Percentiles rank a stretch among this genome's conserved stretches.
phyloP scores from a whole-genome alignment of 2,329 filamentous ascomycete species.

The Colletotrichum gigasporum region DNA sequence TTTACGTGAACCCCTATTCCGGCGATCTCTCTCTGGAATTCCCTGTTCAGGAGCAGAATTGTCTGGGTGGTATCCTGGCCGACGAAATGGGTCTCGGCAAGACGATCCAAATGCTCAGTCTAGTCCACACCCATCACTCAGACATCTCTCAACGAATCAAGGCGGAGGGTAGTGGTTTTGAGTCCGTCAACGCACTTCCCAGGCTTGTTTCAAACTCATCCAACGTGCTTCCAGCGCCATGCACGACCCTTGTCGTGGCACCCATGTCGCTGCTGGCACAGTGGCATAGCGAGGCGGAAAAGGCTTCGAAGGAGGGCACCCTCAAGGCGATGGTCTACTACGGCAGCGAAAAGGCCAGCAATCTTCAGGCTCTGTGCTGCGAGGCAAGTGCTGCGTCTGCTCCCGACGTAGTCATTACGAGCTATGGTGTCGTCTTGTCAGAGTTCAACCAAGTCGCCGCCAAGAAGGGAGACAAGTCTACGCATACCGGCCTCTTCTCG shows the following conservation, averaged over 20 bases:
- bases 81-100: constrained; percentile 99
- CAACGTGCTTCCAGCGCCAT: constrained; percentile 75
- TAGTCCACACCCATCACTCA: constrained; percentile 85
- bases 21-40: constrained; percentile 93
- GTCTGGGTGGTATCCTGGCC: constrained; percentile 89
- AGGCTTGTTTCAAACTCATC: constrained; percentile 67
- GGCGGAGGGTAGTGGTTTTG: constrained; percentile 38
- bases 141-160: constrained; percentile 55
- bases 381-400: constrained; percentile 77
- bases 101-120: constrained; percentile 97
- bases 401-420: constrained; percentile 92
- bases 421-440: constrained; percentile 90
- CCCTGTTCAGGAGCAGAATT: constrained; percentile 92
- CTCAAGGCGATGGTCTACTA: constrained; percentile 92
- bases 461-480: constrained; percentile 71
- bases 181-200: constrained; percentile 68
- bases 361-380: constrained; percentile 83
- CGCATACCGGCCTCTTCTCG: constrained; percentile 83
- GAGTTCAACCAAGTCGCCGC: constrained; percentile 82
- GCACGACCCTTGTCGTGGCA: constrained; percentile 93
- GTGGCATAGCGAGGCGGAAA: constrained; percentile 95
- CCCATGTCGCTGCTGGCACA: constrained; percentile 97
- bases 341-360: constrained; percentile 81
- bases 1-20: constrained; percentile 97
- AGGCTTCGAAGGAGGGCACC: constrained; percentile 85